A percentile compares a stretch with the other conserved stretches of the same genome.
phyloP scores from a whole-genome alignment of 2,329 filamentous ascomycete species.

The Teratosphaeria pseudoeucalypti region DNA sequence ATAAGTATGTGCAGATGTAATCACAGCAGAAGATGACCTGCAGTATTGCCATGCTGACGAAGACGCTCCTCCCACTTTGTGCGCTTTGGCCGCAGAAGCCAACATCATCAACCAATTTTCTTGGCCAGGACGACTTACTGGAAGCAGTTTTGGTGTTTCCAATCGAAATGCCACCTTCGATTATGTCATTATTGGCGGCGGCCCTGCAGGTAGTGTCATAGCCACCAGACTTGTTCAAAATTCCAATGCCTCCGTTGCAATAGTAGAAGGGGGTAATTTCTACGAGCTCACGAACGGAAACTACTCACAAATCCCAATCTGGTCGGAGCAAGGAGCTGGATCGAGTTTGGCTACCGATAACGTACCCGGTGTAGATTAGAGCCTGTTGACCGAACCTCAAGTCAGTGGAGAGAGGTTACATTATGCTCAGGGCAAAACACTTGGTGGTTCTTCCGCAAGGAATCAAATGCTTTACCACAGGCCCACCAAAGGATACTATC shows the following conservation, averaged over 20 bases:
- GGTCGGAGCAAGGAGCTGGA: not conserved
- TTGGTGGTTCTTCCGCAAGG: constrained; percentile 15
- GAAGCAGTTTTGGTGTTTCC: not conserved
- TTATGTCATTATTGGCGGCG: constrained; percentile 6
- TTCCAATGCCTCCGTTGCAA: constrained; percentile 8
- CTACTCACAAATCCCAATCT: constrained; percentile 1
- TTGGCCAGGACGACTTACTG: not conserved
- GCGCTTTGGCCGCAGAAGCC: not conserved
- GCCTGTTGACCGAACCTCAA: constrained; percentile 17
- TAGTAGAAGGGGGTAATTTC: constrained; percentile 14
- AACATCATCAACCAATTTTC: not conserved
- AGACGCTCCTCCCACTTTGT: not conserved
- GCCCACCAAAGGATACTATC: constrained; percentile 19
- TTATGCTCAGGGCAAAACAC: constrained; percentile 13
- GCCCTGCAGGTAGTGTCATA: constrained; percentile 6
- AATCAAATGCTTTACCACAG: constrained; percentile 17
- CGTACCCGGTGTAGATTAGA: constrained; percentile 19
- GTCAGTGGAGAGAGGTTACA: constrained; percentile 6
- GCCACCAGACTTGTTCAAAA: constrained; percentile 12
- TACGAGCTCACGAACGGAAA: constrained; percentile 11
- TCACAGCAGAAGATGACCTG: not conserved
- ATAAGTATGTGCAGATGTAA: not conserved
- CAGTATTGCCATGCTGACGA: not conserved
- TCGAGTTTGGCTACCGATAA: not conserved
- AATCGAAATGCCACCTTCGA: not conserved